phyloP scores from a whole-genome alignment of 2,329 filamentous ascomycete genomes.

The Dendrostoma leiphaemia region DNA sequence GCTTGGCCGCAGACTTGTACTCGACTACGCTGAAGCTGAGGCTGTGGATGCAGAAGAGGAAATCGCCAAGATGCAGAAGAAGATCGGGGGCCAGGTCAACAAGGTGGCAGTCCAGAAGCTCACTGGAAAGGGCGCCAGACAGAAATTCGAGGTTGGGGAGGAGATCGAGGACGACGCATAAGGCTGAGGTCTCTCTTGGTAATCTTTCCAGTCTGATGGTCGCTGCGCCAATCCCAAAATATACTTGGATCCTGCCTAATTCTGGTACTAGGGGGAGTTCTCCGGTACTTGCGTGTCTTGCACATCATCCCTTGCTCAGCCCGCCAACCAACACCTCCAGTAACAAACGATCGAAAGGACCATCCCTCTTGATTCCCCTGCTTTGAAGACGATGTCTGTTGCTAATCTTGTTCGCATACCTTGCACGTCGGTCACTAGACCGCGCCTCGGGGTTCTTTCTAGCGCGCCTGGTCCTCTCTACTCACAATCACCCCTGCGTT shows the following conservation, averaged over 20 bases:
- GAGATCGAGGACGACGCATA: slow-evolving; percentile 57
- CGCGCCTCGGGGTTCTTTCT: background rate
- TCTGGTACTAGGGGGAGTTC: slow-evolving; percentile 5
- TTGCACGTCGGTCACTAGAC: slow-evolving; percentile 9
- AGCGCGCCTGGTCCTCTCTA: too few relatives aligned
- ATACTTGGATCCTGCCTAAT: background rate
- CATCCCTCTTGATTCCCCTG: slow-evolving; percentile 9
- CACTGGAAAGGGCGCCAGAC: slow-evolving; percentile 64
- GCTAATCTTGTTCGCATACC: slow-evolving; percentile 43
- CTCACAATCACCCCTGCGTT: slow-evolving; percentile 17
- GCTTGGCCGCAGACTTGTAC: slow-evolving; percentile 81
- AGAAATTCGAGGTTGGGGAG: slow-evolving; percentile 83
- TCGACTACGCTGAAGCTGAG: slow-evolving; percentile 89
- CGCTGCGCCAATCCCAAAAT: slow-evolving; percentile 10
- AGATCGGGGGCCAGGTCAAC: slow-evolving; percentile 85
- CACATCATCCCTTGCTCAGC: slow-evolving; percentile 18
- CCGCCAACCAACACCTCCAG: slow-evolving; percentile 15
- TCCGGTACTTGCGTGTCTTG: slow-evolving; percentile 18
- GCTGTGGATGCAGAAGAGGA: slow-evolving; percentile 91
- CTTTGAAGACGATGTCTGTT: slow-evolving; percentile 30
- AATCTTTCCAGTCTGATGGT: background rate
- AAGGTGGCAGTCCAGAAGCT: slow-evolving; percentile 89
- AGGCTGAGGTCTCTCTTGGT: slow-evolving; percentile 17
- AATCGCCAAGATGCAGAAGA: slow-evolving; percentile 95
- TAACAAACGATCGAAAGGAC: slow-evolving; percentile 6